Percentiles rank a stretch among this genome's conserved stretches.
Conservation (phyloP, 192 early-diverging fungal genomes). For the Coemansia sp. region DNA sequence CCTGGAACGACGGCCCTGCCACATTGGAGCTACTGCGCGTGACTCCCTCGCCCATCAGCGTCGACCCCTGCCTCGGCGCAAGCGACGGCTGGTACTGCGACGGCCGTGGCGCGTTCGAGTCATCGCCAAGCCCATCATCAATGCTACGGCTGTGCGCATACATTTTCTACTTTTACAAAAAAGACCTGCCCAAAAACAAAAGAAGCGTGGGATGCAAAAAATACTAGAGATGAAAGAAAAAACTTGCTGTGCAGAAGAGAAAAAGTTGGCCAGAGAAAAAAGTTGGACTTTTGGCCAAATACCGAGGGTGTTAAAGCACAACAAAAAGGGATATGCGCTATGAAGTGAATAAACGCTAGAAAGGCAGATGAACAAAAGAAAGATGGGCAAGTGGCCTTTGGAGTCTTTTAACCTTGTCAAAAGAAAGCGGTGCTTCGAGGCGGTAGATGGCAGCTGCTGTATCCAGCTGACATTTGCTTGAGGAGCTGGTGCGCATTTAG, state of each 20-base stretch:
- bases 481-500: neutral
- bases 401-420: neutral
- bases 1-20: neutral
- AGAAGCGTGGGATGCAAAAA: neutral
- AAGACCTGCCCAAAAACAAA: neutral
- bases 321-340: neutral
- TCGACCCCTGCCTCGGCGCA: neutral
- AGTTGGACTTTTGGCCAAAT: neutral
- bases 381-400: neutral
- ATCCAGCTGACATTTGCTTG: neutral
- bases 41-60: neutral
- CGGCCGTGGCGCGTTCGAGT: slow-evolving; percentile 19
- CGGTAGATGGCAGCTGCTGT: neutral
- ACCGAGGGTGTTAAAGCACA: neutral
- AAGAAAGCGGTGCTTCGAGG: neutral
- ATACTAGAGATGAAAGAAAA: neutral
- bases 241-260: neutral
- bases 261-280: neutral
- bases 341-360: neutral
- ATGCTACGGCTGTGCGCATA: neutral
- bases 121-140: slow-evolving; percentile 4
- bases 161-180: neutral
- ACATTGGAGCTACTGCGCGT: slow-evolving; percentile 7
- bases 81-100: slow-evolving; percentile 13
- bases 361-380: neutral